Conservation (phyloP, 129 eudicot genomes). For the Chrysanthemum makinoi region DNA sequence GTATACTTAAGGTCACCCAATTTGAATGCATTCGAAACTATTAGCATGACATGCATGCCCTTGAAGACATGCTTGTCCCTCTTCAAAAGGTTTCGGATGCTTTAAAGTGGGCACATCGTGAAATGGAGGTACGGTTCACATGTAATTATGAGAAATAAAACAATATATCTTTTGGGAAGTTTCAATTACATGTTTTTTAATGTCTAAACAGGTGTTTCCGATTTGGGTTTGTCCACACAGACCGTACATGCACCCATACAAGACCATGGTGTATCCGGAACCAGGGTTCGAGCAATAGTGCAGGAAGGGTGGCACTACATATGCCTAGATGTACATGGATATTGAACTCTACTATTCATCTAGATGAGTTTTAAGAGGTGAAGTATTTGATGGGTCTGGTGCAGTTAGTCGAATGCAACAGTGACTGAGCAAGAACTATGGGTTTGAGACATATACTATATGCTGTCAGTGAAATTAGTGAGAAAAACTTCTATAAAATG, state of each 20-base stretch:
- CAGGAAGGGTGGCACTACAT: conserved; percentile 71
- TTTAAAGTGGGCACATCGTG: conserved; percentile 26
- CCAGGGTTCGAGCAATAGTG: conserved; percentile 67
- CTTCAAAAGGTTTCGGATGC: conserved; percentile 31
- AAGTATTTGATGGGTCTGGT: conserved; percentile 70
- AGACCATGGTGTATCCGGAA: conserved; percentile 4
- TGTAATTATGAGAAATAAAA: too few relatives aligned
- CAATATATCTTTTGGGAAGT: too few relatives aligned
- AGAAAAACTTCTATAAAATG: conserved; percentile 88
- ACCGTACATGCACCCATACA: conserved; percentile 12
- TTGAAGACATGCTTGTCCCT: conserved; percentile 31
- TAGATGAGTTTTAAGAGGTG: conserved; percentile 83
- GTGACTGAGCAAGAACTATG: conserved; percentile 87
- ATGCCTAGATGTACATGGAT: conserved; percentile 94
- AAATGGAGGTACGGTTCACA: conserved; percentile 25
- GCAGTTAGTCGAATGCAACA: conserved; percentile 63
- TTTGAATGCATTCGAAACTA: conserved; percentile 21
- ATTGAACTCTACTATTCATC: conserved; percentile 92
- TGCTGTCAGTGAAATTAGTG: conserved; percentile 77
- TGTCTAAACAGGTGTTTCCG: too few relatives aligned
- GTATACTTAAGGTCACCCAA: conserved; percentile 27
- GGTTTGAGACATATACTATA: conserved; percentile 73
- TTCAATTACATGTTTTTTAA: not conserved
- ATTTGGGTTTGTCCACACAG: conserved; percentile 96
- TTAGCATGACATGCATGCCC: conserved; percentile 34